Base-by-base conservation (phyloP, 257 asterid species). In the Asclepias syriaca region DNA sequence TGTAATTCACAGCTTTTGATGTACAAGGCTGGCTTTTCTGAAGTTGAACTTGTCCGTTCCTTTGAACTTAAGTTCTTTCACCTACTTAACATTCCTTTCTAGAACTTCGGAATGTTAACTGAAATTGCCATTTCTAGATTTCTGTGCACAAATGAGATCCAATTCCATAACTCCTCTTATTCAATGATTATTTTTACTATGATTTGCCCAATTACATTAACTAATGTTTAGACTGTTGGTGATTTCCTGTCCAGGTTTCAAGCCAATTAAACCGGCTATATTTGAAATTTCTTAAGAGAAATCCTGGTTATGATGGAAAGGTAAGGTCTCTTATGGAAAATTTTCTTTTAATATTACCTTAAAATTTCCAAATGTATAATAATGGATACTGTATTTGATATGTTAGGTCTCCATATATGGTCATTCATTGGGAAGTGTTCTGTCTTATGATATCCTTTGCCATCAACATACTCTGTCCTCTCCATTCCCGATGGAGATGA, bases 301-400 rank as follows among this genome's bases (percentile, higher is more conserved):
- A 94, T 83, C 99, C 99, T 66, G 96, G 95, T 71, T 94, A 94
- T 79, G 91, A 90, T 72, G 98, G 99, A 74, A 94, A 94, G 97
- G 99, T 94, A 84, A 49, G 69, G 75, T 74, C 59, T 75, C 75
- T 72, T 68, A 50, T 69, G 54, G 39, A 58, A 70, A 75, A 29
- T 67, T 65, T 69, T 59, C 66, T 13, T 75, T 59, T 55, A 65
- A 59, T 75, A 5, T 8, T n/a, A 22, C 4, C 18, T 70, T 49
- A 24, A 54, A 19, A 27, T 66, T 40, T 48, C 66, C 51, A 18
- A 16, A 63, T 40, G 37, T 24, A 21, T 53, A 24, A 43, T 18
- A 39, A 69, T 64, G 21, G n/a, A 18, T 56, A 63, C 24, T 24
- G 10, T 22, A 60, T 64, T n/a, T 57, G 61, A 43, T 63, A 60